A percentile compares a stretch with the other conserved stretches of the same genome.
These are phyloP conservation scores for Pythium plurisporium DNA, from an alignment of 352 stramenopile genomes.

Conservation along the genomic window DNA sequence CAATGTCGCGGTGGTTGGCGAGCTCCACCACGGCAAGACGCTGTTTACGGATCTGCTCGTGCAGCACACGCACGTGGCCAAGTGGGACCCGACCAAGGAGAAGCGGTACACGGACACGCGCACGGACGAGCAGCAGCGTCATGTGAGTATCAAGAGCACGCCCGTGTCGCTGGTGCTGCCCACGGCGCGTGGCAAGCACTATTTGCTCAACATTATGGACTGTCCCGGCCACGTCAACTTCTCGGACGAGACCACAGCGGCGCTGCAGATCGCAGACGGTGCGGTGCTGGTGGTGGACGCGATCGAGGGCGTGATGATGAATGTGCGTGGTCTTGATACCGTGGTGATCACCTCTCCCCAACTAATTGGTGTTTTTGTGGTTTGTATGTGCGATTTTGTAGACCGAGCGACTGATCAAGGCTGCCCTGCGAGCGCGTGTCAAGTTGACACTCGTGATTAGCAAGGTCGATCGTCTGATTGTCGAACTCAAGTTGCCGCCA, in stretches of 20 bases:
- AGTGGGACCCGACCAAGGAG: slow-evolving; percentile 76
- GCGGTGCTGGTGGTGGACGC: slow-evolving; percentile 96
- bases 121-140: slow-evolving; percentile 95
- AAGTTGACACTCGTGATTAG: slow-evolving; percentile 93
- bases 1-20: slow-evolving; percentile 95
- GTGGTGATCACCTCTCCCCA: neutral
- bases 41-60: slow-evolving; percentile 90
- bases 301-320: slow-evolving; percentile 98
- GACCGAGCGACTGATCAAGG: slow-evolving; percentile 94
- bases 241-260: slow-evolving; percentile 93
- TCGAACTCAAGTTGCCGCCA: slow-evolving; percentile 98
- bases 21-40: slow-evolving; percentile 97
- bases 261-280: slow-evolving; percentile 92
- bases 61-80: slow-evolving; percentile 83
- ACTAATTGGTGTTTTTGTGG: neutral
- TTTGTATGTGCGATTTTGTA: slow-evolving; percentile 25
- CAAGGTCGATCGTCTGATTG: slow-evolving; percentile 98
- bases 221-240: slow-evolving; percentile 98
- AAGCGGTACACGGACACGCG: slow-evolving; percentile 94
- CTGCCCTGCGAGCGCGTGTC: slow-evolving; percentile 89
- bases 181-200: slow-evolving; percentile 94
- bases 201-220: slow-evolving; percentile 96
- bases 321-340: slow-evolving; percentile 33
- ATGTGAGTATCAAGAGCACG: slow-evolving; percentile 96
- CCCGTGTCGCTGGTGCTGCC: slow-evolving; percentile 94